Base-by-base conservation (phyloP, 179 eudicot species). In the Corrigiola litoralis region DNA sequence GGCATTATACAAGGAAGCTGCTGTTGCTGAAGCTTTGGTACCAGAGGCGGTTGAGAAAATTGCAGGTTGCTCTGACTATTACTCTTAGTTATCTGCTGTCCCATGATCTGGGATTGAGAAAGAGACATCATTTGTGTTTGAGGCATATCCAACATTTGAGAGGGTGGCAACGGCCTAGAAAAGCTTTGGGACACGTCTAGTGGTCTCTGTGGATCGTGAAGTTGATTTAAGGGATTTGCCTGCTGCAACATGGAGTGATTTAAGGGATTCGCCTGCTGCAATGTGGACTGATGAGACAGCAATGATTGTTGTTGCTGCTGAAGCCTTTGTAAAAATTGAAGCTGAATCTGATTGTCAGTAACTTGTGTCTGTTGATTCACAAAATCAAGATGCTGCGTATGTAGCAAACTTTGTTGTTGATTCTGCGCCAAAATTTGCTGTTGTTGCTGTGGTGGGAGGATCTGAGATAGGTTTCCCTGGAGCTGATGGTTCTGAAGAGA, bases 241-340 rank as follows among this genome's bases (percentile, higher is more conserved):
- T 80, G 89, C 71, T 77, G 85, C 73, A 83, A 58, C 17, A 66
- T 61, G 16, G 94, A 72, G 27, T 84, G 91, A 24, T 82, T n/a
- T n/a, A n/a, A n/a, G 47, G 73, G 75, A 65, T 77, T 59, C 2
- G 80, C 66, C 68, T 80, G 89, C 71, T 77, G 85, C 73, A 83
- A 58, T 21, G 68, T 61, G 16, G 94, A 72, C 32, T 84, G 91
- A 24, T 82, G 95, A 47, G 92, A 77, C 60, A 86, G 50, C 63
- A 76, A 37, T 55, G 90, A 72, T 64, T 81, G 95, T 57, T 86
- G 73, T 18, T 89, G 94, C 68, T 84, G 87, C 61, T 89, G 95
- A 54, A 80, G 77, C 77, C 92, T 94, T 64, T 85, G 95, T 54
- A 90, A 38, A 61, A 88, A 74, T 49, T 94, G 97, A 58, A 84